These are phyloP conservation scores for Ustilago trichophora DNA, from an alignment of 1,284 basidiomycete species.

Conservation along the genomic window DNA sequence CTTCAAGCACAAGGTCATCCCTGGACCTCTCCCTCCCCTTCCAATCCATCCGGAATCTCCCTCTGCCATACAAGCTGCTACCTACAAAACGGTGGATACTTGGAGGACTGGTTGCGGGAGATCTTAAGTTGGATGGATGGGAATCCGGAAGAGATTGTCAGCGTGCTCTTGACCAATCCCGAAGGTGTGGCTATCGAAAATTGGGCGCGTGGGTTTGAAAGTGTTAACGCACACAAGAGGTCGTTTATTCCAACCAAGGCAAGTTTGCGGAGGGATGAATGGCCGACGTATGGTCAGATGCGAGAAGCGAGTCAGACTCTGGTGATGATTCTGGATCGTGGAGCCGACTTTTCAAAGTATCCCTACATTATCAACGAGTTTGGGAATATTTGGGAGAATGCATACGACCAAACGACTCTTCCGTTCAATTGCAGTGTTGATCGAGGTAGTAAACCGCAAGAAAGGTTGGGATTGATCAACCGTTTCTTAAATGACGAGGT, in stretches of 20 bases:
- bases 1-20: slow-evolving; percentile 20
- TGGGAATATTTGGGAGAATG: slow-evolving; percentile 88
- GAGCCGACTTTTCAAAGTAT: slow-evolving; percentile 77
- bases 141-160: slow-evolving; percentile 82
- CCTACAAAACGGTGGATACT: slow-evolving; percentile 54
- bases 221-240: slow-evolving; percentile 75
- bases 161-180: slow-evolving; percentile 52
- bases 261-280: slow-evolving; percentile 70
- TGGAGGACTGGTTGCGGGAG: slow-evolving; percentile 77
- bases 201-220: slow-evolving; percentile 72
- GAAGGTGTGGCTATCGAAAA: slow-evolving; percentile 31
- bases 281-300: slow-evolving; percentile 85
- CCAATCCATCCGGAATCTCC: slow-evolving; percentile 14
- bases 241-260: slow-evolving; percentile 72
- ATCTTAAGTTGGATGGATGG: slow-evolving; percentile 84
- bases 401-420: slow-evolving; percentile 78
- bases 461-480: slow-evolving; percentile 74
- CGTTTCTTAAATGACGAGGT: slow-evolving; percentile 71
- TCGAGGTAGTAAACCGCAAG: slow-evolving; percentile 53
- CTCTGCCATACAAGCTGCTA: slow-evolving; percentile 30
- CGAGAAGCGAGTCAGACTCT: slow-evolving; percentile 80
- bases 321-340: too few relatives aligned
- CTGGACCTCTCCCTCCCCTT: neutral
- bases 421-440: slow-evolving; percentile 86
- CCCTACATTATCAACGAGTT: slow-evolving; percentile 92